Percentiles rank a stretch among this genome's conserved stretches.
These are phyloP conservation scores for Cystofilobasidium bisporidii DNA, from an alignment of 768 basidiomycete species.

Conservation along the genomic window DNA sequence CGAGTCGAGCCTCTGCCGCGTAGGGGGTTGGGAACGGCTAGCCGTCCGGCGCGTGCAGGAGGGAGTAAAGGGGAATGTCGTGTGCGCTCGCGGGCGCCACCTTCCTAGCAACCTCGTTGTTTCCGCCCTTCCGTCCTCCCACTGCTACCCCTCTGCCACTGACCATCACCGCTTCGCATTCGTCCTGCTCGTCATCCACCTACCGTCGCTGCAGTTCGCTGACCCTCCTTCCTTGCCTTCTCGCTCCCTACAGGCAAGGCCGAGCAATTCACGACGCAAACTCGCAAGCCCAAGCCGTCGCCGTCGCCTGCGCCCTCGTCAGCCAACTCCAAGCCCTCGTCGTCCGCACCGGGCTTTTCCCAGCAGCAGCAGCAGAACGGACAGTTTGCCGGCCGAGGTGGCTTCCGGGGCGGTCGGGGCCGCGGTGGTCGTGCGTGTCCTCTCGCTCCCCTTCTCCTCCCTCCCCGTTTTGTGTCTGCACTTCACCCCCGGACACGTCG, in stretches of 20 bases:
- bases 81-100: too few relatives aligned
- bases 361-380: constrained; percentile 26
- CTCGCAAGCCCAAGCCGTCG: constrained; percentile 16
- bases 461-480: too few relatives aligned
- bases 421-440: constrained; percentile 34
- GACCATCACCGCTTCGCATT: too few relatives aligned
- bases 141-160: too few relatives aligned
- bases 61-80: too few relatives aligned
- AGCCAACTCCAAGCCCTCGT: constrained; percentile 34
- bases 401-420: constrained; percentile 38
- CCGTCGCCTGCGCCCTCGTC: constrained; percentile 12
- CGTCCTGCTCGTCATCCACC: neutral
- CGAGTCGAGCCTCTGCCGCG: too few relatives aligned
- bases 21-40: too few relatives aligned
- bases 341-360: constrained; percentile 32
- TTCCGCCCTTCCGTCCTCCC: too few relatives aligned
- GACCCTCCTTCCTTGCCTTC: neutral
- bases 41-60: too few relatives aligned
- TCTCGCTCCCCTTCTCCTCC: neutral
- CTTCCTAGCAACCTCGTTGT: too few relatives aligned
- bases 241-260: constrained; percentile 23
- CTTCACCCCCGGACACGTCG: too few relatives aligned
- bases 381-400: constrained; percentile 29
- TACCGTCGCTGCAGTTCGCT: too few relatives aligned
- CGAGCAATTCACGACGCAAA: constrained; percentile 39